Base-by-base conservation (phyloP, 805 yeast species). In the Candida silvatica region DNA sequence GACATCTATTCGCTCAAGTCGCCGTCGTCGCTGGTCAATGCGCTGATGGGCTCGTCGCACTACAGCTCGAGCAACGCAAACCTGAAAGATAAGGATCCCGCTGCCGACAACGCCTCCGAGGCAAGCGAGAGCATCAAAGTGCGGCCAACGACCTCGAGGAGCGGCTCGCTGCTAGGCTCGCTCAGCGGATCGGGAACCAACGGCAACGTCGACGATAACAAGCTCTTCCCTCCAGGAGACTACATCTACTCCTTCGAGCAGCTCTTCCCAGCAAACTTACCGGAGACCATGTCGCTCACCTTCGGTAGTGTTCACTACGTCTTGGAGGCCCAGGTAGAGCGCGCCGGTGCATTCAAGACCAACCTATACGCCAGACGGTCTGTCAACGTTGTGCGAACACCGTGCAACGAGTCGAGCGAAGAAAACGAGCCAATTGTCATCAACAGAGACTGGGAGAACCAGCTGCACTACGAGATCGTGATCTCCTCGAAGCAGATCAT, bases 361-460 rank as follows among this genome's bases (percentile, higher is more conserved):
- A 82, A 80, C 46, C 57, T 92, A 19, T 49, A 59, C 5, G 92
- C 87, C 1, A 65, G 67, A 37, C 54, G 72, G 25, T 83, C 83
- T 1, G 67, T 92, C 2, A 66, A 63, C 2, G 61, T 92, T 14
- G 72, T 92, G 4, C 65, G 98, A 42, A 69, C 87, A 0, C 88
- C 88, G 8, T 67, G 84, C 1, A 87, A 82, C 38, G 73, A 72
- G 26, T 82, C 86, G 27, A 69, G 80, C 17, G 97, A 92, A 53
- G 90, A 83, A 50, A 78, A 81, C 42, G 98, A 92, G 52, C 97
- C 98, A 0, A 90, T 92, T 36, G 83, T 86, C 4, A 86, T 92
- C 25, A 69, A 80, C 19, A 69, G 94, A 40, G 90, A 84, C 44
- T 92, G 98, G 98, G 97, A 90, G 55, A 87, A 84, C 52, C 85